Evolutionary conservation across 106 monocot species (phyloP).

Genomic region (Agapanthus africanus): DNA sequence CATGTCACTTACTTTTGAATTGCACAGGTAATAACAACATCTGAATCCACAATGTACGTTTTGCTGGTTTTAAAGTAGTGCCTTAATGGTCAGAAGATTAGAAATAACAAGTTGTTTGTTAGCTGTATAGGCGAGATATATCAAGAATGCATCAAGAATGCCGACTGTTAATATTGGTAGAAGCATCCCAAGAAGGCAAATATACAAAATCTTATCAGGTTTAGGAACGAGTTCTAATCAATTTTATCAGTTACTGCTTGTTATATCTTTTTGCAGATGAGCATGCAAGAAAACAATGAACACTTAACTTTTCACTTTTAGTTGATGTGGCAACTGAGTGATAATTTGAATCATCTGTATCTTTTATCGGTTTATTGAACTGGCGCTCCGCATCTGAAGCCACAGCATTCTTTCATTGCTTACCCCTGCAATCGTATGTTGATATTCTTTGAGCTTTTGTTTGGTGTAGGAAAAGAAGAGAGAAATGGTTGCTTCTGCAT

Average conservation of each 20-base stretch:
- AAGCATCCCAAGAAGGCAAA: neutral
- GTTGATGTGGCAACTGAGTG: no score
- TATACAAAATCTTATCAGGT: neutral
- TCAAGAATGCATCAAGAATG: neutral
- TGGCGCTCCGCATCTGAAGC: no score
- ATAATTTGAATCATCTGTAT: no score
- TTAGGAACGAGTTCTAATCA: neutral
- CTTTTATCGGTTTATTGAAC: no score
- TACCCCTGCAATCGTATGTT: no score
- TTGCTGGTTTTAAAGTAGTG: neutral
- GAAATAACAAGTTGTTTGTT: neutral
- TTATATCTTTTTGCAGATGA: neutral
- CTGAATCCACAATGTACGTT: neutral
- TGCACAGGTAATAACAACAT: neutral
- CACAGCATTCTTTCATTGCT: no score
- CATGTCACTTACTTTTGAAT: neutral
- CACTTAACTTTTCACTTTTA: no score
- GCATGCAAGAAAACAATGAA: neutral
- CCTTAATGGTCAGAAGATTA: neutral
- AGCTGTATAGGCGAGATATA: neutral
- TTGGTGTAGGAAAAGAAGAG: conserved; percentile 94
- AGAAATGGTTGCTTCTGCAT: conserved; percentile 88
- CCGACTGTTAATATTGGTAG: neutral
- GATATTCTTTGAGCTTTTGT: no score
- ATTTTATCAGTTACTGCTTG: neutral